Percentiles rank a stretch among this genome's conserved stretches.
These are phyloP conservation scores for Trichoderma atrobrunneum DNA, from an alignment of 2,329 filamentous ascomycete species.

Conservation along the genomic window DNA sequence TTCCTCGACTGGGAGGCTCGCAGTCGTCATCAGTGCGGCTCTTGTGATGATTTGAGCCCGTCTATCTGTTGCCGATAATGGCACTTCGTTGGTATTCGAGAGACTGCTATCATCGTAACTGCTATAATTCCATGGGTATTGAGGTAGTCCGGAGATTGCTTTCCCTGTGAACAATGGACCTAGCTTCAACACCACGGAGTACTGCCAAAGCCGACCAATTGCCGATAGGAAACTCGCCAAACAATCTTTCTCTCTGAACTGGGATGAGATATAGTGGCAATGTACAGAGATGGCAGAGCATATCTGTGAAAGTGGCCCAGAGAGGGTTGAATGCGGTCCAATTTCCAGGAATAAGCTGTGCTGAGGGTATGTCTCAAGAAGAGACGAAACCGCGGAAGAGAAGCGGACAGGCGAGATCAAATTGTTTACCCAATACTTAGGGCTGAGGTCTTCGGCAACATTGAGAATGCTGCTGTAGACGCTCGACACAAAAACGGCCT, in stretches of 20 bases:
- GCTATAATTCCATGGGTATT: not conserved
- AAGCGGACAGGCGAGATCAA: conserved; percentile 28
- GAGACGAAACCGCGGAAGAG: conserved; percentile 10
- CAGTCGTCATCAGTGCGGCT: not conserved
- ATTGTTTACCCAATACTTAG: conserved; percentile 29
- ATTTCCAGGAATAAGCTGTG: conserved; percentile 24
- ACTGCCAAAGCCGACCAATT: conserved; percentile 3
- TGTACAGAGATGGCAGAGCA: not conserved
- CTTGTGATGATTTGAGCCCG: not conserved
- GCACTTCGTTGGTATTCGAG: not conserved
- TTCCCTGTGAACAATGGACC: not conserved
- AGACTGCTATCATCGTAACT: not conserved
- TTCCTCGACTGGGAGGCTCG: not conserved
- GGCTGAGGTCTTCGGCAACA: not conserved
- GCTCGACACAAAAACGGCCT: not conserved
- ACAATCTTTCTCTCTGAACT: not conserved
- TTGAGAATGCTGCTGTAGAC: not conserved
- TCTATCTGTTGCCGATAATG: not conserved
- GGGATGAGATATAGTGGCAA: conserved; percentile 7
- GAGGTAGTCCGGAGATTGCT: not conserved
- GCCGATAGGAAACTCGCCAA: not conserved
- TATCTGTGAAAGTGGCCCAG: conserved; percentile 23
- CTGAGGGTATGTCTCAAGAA: not conserved
- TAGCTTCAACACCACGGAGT: not conserved
- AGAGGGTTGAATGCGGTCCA: conserved; percentile 25